Base-by-base conservation (phyloP, 2,329 filamentous ascomycete species). In the Xylaria sp. region DNA sequence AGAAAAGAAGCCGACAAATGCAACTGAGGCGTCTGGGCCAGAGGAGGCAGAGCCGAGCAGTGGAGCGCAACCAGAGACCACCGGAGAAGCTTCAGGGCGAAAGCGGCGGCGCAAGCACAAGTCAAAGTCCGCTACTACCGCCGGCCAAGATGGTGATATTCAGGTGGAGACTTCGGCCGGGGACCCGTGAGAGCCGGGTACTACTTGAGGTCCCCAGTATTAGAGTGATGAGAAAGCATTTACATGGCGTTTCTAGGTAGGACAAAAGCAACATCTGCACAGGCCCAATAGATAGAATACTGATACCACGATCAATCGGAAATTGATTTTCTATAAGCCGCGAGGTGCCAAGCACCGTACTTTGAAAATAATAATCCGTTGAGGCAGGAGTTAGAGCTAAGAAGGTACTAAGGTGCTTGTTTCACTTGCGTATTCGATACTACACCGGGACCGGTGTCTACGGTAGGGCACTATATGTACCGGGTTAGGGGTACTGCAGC, bases 21-120 rank as follows among this genome's bases (percentile, higher is more conserved):
- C 67, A 67, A 24, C 32, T 32, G 27, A 58, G 36, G n/a, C 51
- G 19, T 72, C 51, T 62, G 65, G 75, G 73, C 56, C 45, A 12
- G 69, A 71, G n/a, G 64, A 55, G 45, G 55, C 32, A 34, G 48
- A 57, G 42, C 39, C 58, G 2, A 71, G 66, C 50, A 58, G 57
- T 27, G 48, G 19, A 63, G 59, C 39, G 50, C 59, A 61, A 4
- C 6, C 11, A 34, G 66, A 68, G 27, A 58, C 48, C 19, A 42
- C 70, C 19, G 66, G 64, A 53, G 75, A 73, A 62, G 62, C 32
- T 39, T 61, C 71, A 4, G 74, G 71, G 24, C 67, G 69, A 61
- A 77, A 75, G 48, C 73, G 75, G 57, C 72, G 67, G 64, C 70
- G 75, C 61, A 77, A 74, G 68, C 75, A 75, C 39, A 76, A 76